These are phyloP conservation scores for Penicillium diatomitis DNA, from an alignment of 495 filamentous ascomycete genomes.

Conservation along the genomic window DNA sequence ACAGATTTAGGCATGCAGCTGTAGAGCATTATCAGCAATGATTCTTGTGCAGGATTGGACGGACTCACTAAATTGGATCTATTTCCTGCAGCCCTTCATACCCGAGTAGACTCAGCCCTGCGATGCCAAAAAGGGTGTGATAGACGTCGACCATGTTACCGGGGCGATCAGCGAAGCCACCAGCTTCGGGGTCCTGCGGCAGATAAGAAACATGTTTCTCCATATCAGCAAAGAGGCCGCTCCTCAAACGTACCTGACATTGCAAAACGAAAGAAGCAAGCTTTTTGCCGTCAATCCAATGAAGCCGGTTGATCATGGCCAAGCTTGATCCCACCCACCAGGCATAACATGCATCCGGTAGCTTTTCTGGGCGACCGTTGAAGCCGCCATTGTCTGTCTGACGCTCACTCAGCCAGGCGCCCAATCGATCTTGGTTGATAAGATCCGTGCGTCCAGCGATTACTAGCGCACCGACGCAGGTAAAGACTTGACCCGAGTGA, in stretches of 20 bases:
- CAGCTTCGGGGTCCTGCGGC: slow-evolving; percentile 63
- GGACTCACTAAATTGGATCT: slow-evolving; percentile 75
- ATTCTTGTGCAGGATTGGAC: not conserved
- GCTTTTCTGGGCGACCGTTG: slow-evolving; percentile 91
- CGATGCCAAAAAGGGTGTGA: slow-evolving; percentile 83
- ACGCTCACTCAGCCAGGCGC: slow-evolving; percentile 85
- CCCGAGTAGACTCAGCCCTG: slow-evolving; percentile 75
- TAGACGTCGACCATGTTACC: slow-evolving; percentile 96
- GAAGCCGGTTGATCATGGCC: slow-evolving; percentile 74
- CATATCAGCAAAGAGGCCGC: not conserved
- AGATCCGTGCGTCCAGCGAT: slow-evolving; percentile 77
- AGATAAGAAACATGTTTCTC: slow-evolving; percentile 7
- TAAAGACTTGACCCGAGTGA: slow-evolving; percentile 88
- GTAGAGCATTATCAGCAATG: slow-evolving; percentile 1
- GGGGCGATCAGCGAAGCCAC: slow-evolving; percentile 84
- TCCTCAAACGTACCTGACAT: slow-evolving; percentile 50
- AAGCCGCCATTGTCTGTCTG: slow-evolving; percentile 81
- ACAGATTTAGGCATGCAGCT: slow-evolving; percentile 70
- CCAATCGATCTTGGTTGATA: slow-evolving; percentile 73
- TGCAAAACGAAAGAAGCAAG: slow-evolving; percentile 71
- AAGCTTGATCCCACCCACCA: slow-evolving; percentile 95
- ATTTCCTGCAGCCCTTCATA: slow-evolving; percentile 69
- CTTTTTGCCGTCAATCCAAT: slow-evolving; percentile 83
- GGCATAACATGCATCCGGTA: slow-evolving; percentile 94
- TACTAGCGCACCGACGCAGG: slow-evolving; percentile 79